Evolutionary conservation across 495 filamentous ascomycete species (phyloP), one percentile per base, ranked within the genome.

Genomic region (Glutinoglossum americanum): DNA sequence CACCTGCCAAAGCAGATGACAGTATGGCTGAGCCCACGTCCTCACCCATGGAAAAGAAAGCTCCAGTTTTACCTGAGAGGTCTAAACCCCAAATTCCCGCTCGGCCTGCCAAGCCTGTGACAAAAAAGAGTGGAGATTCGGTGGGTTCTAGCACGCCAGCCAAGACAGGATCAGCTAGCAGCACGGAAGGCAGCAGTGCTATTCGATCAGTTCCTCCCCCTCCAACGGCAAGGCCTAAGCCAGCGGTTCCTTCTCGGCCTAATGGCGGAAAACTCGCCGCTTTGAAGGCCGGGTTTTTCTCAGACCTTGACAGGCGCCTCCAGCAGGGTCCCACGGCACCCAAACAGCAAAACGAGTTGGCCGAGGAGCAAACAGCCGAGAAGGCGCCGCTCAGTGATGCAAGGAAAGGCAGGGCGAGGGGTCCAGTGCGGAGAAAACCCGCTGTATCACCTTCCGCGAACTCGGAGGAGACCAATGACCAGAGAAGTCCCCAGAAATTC

Each of bases 241-340:
- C 87, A 21, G 74, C 79, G 0, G 73, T 95, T 10, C 90, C 92
- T n/a, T 80, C 83, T 21, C 78, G 89, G 32, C 87, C 88, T 0
- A 73, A 74, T 45, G 87, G 85, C 3, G 73, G 78, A 47, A 97
- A 97, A 71, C 92, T 98, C 64, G 87, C 89, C 17, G 85, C 89
- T 25, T 65, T 97, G 55, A 87, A 92, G 69, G 83, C 84, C 17
- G 88, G 86, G 3, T 96, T 97, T 69, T 77, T 97, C 72, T 83
- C 77, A 30, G 89, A 97, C 65, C 70, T 98, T 41, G 92, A 97
- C 66, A 84, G 83, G 17, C 80, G 87, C 17, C 72, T 98, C 41
- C 81, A 84, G 66, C 67, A 89, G 7, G 92, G 93, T 15, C 89
- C 87, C 13, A 81, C 83, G 60, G 77, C 71, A 21, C 79, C 80